Percentiles rank a stretch among this genome's conserved stretches.
phyloP scores from a whole-genome alignment of 208 protist species.

The Vickermania spadyakhi region DNA sequence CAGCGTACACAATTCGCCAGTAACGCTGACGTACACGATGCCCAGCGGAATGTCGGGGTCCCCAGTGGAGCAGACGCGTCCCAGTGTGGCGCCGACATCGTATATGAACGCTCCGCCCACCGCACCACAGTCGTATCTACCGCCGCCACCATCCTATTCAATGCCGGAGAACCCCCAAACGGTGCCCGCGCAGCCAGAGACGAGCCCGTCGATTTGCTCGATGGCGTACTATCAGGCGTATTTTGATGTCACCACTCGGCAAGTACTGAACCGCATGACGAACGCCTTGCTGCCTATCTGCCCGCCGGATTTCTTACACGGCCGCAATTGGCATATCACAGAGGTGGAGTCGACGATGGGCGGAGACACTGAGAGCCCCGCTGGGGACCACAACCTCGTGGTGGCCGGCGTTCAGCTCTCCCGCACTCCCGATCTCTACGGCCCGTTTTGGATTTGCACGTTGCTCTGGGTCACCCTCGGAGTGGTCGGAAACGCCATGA shows the following conservation, averaged over 20 bases:
- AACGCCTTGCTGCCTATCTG: constrained; percentile 57
- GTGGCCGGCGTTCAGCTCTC: constrained; percentile 40
- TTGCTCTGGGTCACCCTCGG: constrained; percentile 85
- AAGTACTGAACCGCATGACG: constrained; percentile 66
- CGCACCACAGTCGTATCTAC: no score
- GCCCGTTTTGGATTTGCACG: constrained; percentile 87
- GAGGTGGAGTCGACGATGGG: background rate
- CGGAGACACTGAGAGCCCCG: background rate
- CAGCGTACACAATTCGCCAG: background rate
- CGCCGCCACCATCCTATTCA: no score
- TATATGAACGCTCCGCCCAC: background rate
- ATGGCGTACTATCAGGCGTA: constrained; percentile 86
- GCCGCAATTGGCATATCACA: constrained; percentile 59
- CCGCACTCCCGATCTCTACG: constrained; percentile 78
- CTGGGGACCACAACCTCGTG: constrained; percentile 10
- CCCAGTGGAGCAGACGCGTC: background rate
- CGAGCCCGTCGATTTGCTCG: constrained; percentile 67
- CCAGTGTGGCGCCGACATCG: background rate
- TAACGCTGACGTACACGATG: background rate
- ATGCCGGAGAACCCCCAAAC: background rate
- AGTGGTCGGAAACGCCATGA: constrained; percentile 78
- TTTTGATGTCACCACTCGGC: constrained; percentile 82
- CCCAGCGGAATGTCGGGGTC: background rate
- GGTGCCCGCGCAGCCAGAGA: background rate
- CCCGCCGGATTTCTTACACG: constrained; percentile 73